A percentile compares a stretch with the other conserved stretches of the same genome.
These are phyloP conservation scores for Vanilla planifolia DNA, from an alignment of 106 monocot species.

Conservation along the genomic window DNA sequence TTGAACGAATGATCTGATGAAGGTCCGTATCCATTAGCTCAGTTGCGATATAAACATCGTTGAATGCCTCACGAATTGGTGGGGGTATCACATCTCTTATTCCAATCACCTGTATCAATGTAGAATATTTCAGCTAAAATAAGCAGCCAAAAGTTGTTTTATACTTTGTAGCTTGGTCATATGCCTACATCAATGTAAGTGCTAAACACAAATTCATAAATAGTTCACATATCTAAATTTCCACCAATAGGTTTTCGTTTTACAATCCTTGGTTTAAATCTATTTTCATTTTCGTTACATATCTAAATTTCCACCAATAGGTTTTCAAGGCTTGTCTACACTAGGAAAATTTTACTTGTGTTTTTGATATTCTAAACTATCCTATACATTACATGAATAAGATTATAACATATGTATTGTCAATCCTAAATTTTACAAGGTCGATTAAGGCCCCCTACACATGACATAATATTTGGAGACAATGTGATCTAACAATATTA, in stretches of 20 bases:
- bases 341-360: too few species aligned
- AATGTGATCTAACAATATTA: too few species aligned
- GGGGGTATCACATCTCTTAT: constrained; percentile 30
- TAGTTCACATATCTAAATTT: too few species aligned
- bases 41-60: constrained; percentile 33
- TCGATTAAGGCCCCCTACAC: too few species aligned
- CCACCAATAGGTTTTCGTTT: background rate
- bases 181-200: too few species aligned
- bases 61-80: constrained; percentile 16
- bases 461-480: too few species aligned
- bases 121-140: background rate
- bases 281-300: background rate
- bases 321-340: too few species aligned
- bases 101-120: constrained; percentile 19
- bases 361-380: too few species aligned
- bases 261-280: background rate
- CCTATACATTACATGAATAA: too few species aligned
- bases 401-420: too few species aligned
- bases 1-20: constrained; percentile 33
- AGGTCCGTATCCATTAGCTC: constrained; percentile 37
- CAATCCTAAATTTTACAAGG: too few species aligned
- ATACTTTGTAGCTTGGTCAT: background rate
- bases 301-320: too few species aligned
- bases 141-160: background rate
- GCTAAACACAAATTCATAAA: background rate